These are phyloP conservation scores for Eucalyptus curtisii DNA, from an alignment of 345 rosid genomes.

Conservation along the genomic window DNA sequence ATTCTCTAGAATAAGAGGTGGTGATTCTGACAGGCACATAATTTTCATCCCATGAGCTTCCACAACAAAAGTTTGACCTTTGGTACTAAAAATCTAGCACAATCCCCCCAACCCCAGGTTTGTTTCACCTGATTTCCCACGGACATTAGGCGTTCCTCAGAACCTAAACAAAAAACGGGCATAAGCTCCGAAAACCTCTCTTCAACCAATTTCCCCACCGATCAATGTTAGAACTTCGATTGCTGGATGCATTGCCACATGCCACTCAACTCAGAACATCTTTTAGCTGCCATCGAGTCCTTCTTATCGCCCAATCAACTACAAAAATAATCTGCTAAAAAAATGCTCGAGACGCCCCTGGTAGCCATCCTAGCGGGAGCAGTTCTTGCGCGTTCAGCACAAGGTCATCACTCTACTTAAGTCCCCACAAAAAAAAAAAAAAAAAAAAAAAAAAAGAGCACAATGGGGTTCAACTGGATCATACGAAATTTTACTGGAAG, in stretches of 20 bases:
- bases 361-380: neutral
- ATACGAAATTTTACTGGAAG: neutral
- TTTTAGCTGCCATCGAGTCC: accelerated
- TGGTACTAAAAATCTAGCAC: neutral
- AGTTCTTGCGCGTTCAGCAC: neutral
- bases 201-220: neutral
- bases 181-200: neutral
- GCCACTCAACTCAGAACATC: neutral
- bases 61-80: neutral
- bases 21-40: neutral
- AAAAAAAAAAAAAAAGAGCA: neutral
- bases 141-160: neutral
- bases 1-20: neutral
- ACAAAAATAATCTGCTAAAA: neutral
- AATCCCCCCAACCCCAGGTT: neutral
- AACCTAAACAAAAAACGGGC: neutral
- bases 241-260: neutral
- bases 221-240: neutral
- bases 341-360: neutral
- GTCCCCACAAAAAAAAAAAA: neutral
- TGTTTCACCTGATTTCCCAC: neutral
- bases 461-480: neutral
- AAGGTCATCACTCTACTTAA: neutral
- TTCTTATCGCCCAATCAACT: neutral
- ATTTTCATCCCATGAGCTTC: neutral